phyloP scores from a whole-genome alignment of 495 filamentous ascomycete species.

The Penicillium steckii region DNA sequence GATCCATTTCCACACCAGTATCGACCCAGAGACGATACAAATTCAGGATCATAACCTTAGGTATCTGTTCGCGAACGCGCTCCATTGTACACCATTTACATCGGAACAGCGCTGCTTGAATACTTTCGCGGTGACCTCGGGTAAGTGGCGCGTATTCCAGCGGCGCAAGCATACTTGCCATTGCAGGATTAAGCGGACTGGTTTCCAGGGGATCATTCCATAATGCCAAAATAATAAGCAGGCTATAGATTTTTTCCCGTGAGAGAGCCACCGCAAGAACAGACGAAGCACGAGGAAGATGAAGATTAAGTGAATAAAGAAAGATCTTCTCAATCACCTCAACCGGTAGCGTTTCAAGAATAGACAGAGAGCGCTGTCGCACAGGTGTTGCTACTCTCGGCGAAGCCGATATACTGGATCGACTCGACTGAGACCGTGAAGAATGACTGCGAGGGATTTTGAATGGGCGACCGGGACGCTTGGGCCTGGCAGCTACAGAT shows the following conservation, averaged over 20 bases:
- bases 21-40: slow-evolving; percentile 36
- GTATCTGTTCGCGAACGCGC: slow-evolving; percentile 30
- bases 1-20: slow-evolving; percentile 24
- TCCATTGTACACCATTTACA: slow-evolving; percentile 40
- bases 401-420: background rate
- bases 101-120: slow-evolving; percentile 35
- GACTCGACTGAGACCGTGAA: slow-evolving; percentile 1
- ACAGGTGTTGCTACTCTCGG: background rate
- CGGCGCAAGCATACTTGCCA: slow-evolving; percentile 31
- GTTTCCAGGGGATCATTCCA: slow-evolving; percentile 27
- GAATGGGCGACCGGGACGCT: slow-evolving; percentile 16
- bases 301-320: slow-evolving; percentile 46
- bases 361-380: slow-evolving; percentile 28
- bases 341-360: slow-evolving; percentile 49
- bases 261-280: slow-evolving; percentile 38
- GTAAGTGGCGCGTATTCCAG: slow-evolving; percentile 30
- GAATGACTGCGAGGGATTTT: slow-evolving; percentile 13
- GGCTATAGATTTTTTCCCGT: slow-evolving; percentile 39
- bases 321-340: slow-evolving; percentile 57
- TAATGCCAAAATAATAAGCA: slow-evolving; percentile 40
- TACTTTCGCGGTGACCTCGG: slow-evolving; percentile 15
- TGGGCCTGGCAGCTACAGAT: background rate
- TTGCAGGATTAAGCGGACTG: slow-evolving; percentile 5
- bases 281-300: slow-evolving; percentile 45
- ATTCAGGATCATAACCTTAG: slow-evolving; percentile 32